Evolutionary conservation across 768 basidiomycete genomes (phyloP).

Genomic region (Phaeolepiota aurea): DNA sequence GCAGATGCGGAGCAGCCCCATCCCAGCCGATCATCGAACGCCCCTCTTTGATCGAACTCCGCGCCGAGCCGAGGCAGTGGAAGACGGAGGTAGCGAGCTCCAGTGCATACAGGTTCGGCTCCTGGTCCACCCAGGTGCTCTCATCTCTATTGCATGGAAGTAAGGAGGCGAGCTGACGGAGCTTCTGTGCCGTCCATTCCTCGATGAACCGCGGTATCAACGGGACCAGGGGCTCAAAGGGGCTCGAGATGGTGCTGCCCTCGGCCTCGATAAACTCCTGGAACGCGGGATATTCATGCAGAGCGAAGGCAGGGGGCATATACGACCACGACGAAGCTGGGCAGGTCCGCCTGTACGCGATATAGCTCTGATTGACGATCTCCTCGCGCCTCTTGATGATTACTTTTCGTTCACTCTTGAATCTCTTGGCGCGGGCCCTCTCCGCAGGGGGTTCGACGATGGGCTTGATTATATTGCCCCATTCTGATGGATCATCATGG

Average conservation of each 20-base stretch:
- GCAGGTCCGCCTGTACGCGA: neutral
- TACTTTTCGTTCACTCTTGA: neutral
- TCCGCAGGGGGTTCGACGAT: neutral
- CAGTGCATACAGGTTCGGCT: conserved; percentile 2
- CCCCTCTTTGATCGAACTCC: conserved; percentile 6
- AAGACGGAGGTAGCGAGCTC: conserved; percentile 12
- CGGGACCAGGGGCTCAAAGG: neutral
- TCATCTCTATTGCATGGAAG: neutral
- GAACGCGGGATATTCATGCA: neutral
- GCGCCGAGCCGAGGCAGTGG: conserved; percentile 11
- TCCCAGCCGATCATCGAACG: conserved; percentile 14
- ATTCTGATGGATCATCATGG: neutral
- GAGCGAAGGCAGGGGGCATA: neutral
- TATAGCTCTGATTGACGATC: neutral
- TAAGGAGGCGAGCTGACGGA: neutral
- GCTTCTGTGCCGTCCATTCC: neutral
- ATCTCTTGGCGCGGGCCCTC: neutral
- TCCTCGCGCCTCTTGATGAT: neutral
- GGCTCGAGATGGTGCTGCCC: neutral
- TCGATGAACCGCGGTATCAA: neutral
- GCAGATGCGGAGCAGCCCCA: conserved; percentile 12
- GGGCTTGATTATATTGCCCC: neutral
- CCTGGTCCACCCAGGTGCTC: too few species aligned
- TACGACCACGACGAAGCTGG: neutral
- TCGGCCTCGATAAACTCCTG: neutral